Base-by-base conservation (phyloP, 176 grass and related monocot species). In the Aegilops bicornis region DNA sequence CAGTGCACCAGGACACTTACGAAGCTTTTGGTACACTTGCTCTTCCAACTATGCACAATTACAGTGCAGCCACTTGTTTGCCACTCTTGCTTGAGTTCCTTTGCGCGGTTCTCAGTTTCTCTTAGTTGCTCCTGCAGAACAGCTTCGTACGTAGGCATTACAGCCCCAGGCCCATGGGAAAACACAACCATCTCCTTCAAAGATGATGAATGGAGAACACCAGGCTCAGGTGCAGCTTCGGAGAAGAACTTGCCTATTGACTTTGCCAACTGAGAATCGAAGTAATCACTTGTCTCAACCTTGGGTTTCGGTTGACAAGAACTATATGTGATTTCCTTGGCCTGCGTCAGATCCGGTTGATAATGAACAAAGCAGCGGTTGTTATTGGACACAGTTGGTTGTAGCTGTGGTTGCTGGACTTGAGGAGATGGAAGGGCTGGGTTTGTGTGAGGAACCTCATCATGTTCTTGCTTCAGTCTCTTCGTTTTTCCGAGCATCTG, bases 1-100 rank as follows among this genome's bases (percentile, higher is more conserved):
- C 89, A 93, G 75, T 93, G 81, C 65, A 92, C 96, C 15, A 98
- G 77, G 86, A 90, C 92, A 87, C 81, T 89, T 22, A 95, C 30
- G 2, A 94, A 74, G 54, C 43, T 86, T 72, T 85, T 92, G 22
- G 91, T 91, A 36, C 37, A 87, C 80, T 35, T 84, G 85, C 89
- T 54, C 25, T 32, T 89, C 96, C 96, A 98, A 73, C 68, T 87
- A 87, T 98, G 86, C 24, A 98, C 81, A 65, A 98, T 73, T 63
- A 98, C 84, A 56, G 76, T 95, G 69, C 96, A 98, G 30, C 96
- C 88, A 47, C 69, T 91, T 85, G 5, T 77, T 33, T 43, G 78
- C 96, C 96, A 98, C 25, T 80, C 89, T 11, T 86, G 37, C 86
- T 69, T 95, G 80, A 95, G 36, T 86, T 42, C 47, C 69, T 85